Conservation (phyloP, 1,284 basidiomycete species). For the Dichomitus squalens region DNA sequence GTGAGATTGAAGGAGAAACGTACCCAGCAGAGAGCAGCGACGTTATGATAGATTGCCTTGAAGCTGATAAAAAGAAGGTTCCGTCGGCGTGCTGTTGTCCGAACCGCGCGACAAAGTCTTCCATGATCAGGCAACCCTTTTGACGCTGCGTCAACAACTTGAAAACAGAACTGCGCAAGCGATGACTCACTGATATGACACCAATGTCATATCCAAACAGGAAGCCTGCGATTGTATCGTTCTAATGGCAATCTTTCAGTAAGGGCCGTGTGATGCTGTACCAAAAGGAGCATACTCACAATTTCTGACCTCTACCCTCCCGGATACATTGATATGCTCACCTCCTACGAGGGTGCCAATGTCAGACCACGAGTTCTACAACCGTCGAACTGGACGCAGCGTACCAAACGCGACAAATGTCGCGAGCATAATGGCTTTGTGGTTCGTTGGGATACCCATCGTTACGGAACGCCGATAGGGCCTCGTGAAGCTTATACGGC, state of each 20-base stretch:
- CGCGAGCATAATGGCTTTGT: constrained; percentile 59
- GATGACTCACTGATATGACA: constrained; percentile 53
- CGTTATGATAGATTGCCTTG: constrained; percentile 76
- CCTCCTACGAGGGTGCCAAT: constrained; percentile 26
- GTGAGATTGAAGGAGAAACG: constrained; percentile 19
- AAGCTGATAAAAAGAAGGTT: constrained; percentile 53
- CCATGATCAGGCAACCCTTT: constrained; percentile 81
- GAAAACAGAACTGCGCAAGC: not conserved
- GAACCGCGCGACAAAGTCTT: constrained; percentile 72
- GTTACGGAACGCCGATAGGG: constrained; percentile 1
- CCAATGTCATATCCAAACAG: constrained; percentile 74
- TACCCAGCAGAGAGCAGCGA: constrained; percentile 79
- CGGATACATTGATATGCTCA: constrained; percentile 11
- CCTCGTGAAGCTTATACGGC: not conserved
- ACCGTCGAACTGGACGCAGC: constrained; percentile 8
- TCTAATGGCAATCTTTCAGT: not conserved
- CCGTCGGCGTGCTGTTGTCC: constrained; percentile 57
- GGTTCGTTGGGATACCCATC: constrained; percentile 54
- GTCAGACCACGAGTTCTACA: not conserved
- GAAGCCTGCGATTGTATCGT: constrained; percentile 43
- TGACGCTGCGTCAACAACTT: not conserved
- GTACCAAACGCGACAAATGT: constrained; percentile 59
- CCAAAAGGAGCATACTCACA: not conserved
- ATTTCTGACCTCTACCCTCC: not conserved
- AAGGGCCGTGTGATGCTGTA: too few relatives aligned